Base-by-base conservation (phyloP, 768 basidiomycete genomes). In the Kwoniella mangroviensis region DNA sequence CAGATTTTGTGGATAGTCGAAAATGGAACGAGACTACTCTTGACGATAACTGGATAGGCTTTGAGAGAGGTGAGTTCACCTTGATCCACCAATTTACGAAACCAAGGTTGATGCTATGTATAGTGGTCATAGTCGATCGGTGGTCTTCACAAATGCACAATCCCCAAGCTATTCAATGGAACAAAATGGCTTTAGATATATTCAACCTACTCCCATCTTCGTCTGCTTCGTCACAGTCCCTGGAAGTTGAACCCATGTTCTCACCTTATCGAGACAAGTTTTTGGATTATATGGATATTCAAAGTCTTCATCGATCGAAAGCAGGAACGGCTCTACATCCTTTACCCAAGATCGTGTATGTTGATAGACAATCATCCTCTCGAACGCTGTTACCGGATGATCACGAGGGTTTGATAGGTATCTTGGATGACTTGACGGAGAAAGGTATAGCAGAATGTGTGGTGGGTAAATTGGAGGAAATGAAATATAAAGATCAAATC, bases 391-490 rank as follows among this genome's bases (percentile, higher is more conserved):
- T 51, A 28, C 26, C 7, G 7, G 65, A 26, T 19, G 24, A 15
- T 42, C 65, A 92, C 72, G 81, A 84, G 0, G 81, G 73, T 11
- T 80, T 92, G 49, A 87, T 91, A 2, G 63, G 54, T 0, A 67
- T 75, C 0, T 63, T 84, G n/a, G 55, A 85, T 60, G 86, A 85
- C 56, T 83, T 92, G 54, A 77, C 69, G 49, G 80, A 89, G 89
- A 81, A 82, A 91, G 65, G 86, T 87, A 21, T 12, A 22, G 68
- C 56, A 5, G 56, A 53, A 3, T 21, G 51, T 9, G 57, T 52
- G 21, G 43, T 53, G n/a, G 65, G 51, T 26, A 65, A 51, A 17
- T 34, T 79, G 54, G 72, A 72, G 60, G 69, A 69, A 15, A 63
- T 79, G 67, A 40, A 54, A 3, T 63, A 70, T 24, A 65, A 70